Evolutionary conservation across 257 asterid genomes (phyloP), one percentile per base, ranked within the genome.

Genomic region (Solanum piurae): DNA sequence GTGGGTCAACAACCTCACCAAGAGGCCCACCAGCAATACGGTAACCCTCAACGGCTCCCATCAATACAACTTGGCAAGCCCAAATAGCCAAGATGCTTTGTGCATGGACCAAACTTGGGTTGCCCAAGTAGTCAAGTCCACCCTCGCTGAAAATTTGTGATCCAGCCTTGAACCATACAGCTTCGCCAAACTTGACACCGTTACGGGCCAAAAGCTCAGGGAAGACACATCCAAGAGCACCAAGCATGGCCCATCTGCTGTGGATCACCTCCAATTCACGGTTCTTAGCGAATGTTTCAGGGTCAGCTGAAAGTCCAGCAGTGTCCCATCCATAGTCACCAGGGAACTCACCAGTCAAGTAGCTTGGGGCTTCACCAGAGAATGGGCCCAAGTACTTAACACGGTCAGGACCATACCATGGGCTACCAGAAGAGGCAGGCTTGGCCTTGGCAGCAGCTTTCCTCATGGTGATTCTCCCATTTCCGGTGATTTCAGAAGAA

Each of bases 321-420:
- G 94, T 91, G 79, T 92, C 94, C 93, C 94, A 92, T 3, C 94
- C 93, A 23, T 92, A 92, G 42, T 91, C 94, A 37, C 94, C 92
- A n/a, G 94, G 93, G 86, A 92, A 92, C n/a, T 92, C 91, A 60
- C 93, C 93, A 1, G 89, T 91, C 46, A 92, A 89, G 87, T 92
- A 92, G 87, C 91, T 89, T 23, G 93, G 94, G n/a, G 94, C 9
- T 68, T 92, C 93, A 1, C 93, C 93, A 14, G 93, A 90, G 87
- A 92, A 89, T 87, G 92, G 93, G 9, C 92, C 93, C 86, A 89
- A 87, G 88, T 88, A 91, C 72, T 88, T 89, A 2, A 89, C 89
- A 1, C 92, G 87, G 86, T 90, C 92, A 0, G 91, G 92, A 86
- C 91, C 91, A 40, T 90, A 90, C 91, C 92, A 90, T 12, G 92